Base-by-base conservation (phyloP, 2,329 filamentous ascomycete species). In the Fusarium sarcochroum region DNA sequence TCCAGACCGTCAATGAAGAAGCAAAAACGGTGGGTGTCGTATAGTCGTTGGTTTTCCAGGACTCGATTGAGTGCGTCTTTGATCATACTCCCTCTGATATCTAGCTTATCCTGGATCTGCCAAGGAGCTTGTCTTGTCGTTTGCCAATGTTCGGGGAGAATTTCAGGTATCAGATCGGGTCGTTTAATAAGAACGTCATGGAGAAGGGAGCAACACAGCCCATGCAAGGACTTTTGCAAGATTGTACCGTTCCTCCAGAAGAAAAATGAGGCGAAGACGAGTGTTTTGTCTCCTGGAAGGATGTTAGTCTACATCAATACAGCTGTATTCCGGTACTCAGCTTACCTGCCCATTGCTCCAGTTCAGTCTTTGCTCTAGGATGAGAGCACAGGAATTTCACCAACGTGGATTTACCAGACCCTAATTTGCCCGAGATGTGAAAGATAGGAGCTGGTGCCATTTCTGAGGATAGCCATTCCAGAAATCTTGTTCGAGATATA, bases 31-130 rank as follows among this genome's bases (percentile, higher is more conserved):
- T 35, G 38, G 13, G 35, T 6, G 0, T n/a, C 6, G 2, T 17
- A 18, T 0, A 54, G 5, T 4, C 11, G 14, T 0, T 6, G 3
- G 0, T 32, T 23, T 1, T 15, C 4, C 0, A 58, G 3, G 0
- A 45, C 30, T 20, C 10, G 20, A 1, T n/a, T 6, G 0, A 45
- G 32, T 2, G 55, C 23, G 1, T 17, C 0, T 2, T 44, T 21
- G 0, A 55, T n/a, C 1, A 5, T 15, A 4, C 5, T 6, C 4
- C n/a, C n/a, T 3, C 21, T 1, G 0, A 54, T 44, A 0, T 6
- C 1, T 3, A 4, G 13, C 1, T 5, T 13, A 3, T 6, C 15
- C 3, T 20, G 14, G 5, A 14, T 4, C 6, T 1, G 8, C 23
- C 7, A 30, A 0, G 23, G 10, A 11, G 23, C 1, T 1, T 55